These are phyloP conservation scores for Penicillium sp. DNA, from an alignment of 2,329 filamentous ascomycete genomes.

Conservation along the genomic window DNA sequence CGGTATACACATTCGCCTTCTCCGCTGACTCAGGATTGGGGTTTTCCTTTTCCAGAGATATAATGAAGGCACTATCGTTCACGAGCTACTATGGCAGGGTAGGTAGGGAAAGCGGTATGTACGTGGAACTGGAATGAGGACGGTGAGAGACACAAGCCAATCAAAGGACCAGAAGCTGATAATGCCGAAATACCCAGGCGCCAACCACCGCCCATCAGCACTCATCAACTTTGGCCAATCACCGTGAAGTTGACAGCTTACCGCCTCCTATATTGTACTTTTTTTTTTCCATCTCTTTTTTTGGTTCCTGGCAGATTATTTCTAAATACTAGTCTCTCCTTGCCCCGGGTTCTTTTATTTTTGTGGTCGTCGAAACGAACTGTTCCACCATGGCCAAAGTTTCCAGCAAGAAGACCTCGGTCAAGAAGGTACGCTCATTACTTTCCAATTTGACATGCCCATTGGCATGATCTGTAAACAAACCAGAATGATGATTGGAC, in stretches of 20 bases:
- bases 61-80: neutral
- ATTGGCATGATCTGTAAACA: neutral
- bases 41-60: neutral
- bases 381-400: constrained; percentile 29
- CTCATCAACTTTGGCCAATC: constrained; percentile 20
- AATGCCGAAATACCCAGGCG: neutral
- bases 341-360: constrained; percentile 2
- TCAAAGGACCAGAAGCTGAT: rapidly evolving
- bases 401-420: constrained; percentile 23
- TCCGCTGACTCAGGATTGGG: neutral
- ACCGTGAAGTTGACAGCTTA: constrained; percentile 2
- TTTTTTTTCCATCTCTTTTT: constrained; percentile 23
- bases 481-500: neutral
- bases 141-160: neutral
- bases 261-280: constrained; percentile 26
- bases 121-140: too few species aligned
- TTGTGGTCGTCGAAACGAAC: neutral
- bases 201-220: neutral
- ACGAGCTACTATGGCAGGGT: too few species aligned
- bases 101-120: too few species aligned
- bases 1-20: neutral
- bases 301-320: constrained; percentile 17
- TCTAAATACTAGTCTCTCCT: constrained; percentile 8
- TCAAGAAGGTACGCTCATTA: constrained; percentile 22
- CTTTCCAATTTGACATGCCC: neutral